Percentiles rank a stretch among this genome's conserved stretches.
These are phyloP conservation scores for Didymosphaeria variabile DNA, from an alignment of 2,329 filamentous ascomycete genomes.

Conservation along the genomic window DNA sequence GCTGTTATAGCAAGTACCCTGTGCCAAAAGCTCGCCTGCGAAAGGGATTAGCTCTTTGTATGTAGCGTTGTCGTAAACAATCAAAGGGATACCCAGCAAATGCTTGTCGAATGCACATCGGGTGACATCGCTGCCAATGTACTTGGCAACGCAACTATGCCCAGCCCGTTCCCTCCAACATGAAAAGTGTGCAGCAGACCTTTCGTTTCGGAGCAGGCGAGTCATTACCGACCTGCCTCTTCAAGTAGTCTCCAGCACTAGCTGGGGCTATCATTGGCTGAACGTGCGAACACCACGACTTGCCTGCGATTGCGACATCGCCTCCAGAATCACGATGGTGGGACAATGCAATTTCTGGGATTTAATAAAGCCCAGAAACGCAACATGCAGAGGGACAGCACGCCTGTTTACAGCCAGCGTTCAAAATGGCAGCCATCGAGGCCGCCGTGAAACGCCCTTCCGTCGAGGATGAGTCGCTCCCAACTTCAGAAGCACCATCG, in stretches of 20 bases:
- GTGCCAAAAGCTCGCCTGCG: neutral
- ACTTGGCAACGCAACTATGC: neutral
- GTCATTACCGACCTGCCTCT: conserved; percentile 10
- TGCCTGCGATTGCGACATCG: conserved; percentile 12
- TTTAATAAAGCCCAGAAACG: neutral
- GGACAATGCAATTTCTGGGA: neutral
- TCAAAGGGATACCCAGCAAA: neutral
- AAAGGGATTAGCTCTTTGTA: neutral
- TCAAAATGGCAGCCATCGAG: conserved; percentile 5
- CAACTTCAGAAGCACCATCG: conserved; percentile 17
- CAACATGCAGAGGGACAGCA: neutral
- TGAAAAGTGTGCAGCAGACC: conserved; percentile 6
- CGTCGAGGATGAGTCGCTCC: conserved; percentile 11
- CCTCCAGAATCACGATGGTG: conserved; percentile 8
- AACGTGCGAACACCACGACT: neutral
- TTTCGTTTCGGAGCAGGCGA: neutral
- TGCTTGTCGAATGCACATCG: conserved; percentile 1
- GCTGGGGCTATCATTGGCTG: neutral
- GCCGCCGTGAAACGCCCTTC: conserved; percentile 8
- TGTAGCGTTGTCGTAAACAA: neutral
- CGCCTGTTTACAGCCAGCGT: neutral
- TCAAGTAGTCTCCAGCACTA: neutral
- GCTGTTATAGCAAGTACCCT: neutral
- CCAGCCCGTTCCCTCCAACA: neutral
- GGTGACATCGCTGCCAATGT: neutral